A percentile compares a stretch with the other conserved stretches of the same genome.
phyloP scores from a whole-genome alignment of 1,139 yeast genomes.

The Zygosaccharomyces sapae region DNA sequence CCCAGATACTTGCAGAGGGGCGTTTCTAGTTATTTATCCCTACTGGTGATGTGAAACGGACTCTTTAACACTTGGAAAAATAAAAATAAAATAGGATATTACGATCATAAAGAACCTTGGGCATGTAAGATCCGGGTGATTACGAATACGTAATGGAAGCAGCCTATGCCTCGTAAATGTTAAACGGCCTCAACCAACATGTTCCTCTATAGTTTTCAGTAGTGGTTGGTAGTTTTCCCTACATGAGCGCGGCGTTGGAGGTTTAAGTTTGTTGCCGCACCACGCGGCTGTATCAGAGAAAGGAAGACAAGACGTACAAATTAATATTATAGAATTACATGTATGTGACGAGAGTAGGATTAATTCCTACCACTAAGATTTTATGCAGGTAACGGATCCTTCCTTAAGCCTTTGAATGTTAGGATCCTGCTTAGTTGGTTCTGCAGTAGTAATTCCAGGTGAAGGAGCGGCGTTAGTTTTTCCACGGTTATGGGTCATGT shows the following conservation, averaged over 20 bases:
- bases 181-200: background rate
- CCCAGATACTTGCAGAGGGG: too few relatives aligned
- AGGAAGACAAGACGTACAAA: background rate
- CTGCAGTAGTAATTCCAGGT: constrained; percentile 26
- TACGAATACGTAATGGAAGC: too few relatives aligned
- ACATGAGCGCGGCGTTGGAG: background rate
- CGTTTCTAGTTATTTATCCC: too few relatives aligned
- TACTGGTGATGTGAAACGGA: too few relatives aligned
- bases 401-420: constrained; percentile 52
- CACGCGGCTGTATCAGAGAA: background rate
- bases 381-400: constrained; percentile 69
- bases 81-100: too few relatives aligned
- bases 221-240: background rate
- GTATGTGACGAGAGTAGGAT: background rate
- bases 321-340: background rate
- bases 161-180: too few relatives aligned
- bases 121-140: too few relatives aligned
- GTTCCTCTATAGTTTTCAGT: background rate
- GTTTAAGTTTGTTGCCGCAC: background rate
- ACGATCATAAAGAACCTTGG: too few relatives aligned
- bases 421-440: constrained; percentile 37
- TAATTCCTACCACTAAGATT: constrained; percentile 37
- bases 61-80: too few relatives aligned
- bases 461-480: constrained; percentile 6
- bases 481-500: constrained; percentile 90